Conservation (phyloP, 108 stramenopile species). For the Skeletonema grethae region DNA sequence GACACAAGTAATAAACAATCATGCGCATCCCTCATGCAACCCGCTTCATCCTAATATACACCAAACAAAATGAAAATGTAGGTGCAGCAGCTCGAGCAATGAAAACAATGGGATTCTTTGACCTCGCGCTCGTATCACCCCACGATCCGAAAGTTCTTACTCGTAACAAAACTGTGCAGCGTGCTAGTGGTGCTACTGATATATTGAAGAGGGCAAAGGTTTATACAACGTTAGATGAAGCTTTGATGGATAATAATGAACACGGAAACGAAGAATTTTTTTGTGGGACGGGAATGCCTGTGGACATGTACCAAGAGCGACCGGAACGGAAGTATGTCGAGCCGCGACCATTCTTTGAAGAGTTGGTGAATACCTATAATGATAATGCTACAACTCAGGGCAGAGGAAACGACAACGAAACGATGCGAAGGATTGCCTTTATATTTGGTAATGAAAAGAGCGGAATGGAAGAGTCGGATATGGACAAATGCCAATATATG, state of each 20-base stretch:
- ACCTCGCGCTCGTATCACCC: constrained; percentile 55
- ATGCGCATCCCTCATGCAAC: constrained; percentile 23
- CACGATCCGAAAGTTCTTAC: constrained; percentile 49
- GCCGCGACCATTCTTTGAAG: constrained; percentile 55
- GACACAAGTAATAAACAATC: too few relatives aligned
- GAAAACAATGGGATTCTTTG: constrained; percentile 57
- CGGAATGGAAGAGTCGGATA: constrained; percentile 56
- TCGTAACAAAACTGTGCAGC: constrained; percentile 46
- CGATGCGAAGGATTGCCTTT: constrained; percentile 44
- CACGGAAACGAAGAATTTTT: constrained; percentile 19
- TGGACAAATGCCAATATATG: constrained; percentile 54
- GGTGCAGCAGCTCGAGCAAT: constrained; percentile 68
- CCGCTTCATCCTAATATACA: constrained; percentile 60
- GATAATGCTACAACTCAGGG: neutral
- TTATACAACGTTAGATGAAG: constrained; percentile 44
- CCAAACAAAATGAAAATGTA: constrained; percentile 60
- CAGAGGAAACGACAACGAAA: neutral
- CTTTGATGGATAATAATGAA: constrained; percentile 28
- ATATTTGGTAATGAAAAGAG: constrained; percentile 67
- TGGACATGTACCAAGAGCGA: constrained; percentile 56
- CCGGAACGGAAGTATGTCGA: constrained; percentile 26
- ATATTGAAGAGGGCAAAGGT: constrained; percentile 49
- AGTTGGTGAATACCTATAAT: constrained; percentile 2
- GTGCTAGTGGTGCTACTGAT: constrained; percentile 63
- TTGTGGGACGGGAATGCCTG: constrained; percentile 74